Evolutionary conservation across 116 monocot genomes (phyloP), one percentile per base, ranked within the genome.

Genomic region (Dioscorea cayenensis): DNA sequence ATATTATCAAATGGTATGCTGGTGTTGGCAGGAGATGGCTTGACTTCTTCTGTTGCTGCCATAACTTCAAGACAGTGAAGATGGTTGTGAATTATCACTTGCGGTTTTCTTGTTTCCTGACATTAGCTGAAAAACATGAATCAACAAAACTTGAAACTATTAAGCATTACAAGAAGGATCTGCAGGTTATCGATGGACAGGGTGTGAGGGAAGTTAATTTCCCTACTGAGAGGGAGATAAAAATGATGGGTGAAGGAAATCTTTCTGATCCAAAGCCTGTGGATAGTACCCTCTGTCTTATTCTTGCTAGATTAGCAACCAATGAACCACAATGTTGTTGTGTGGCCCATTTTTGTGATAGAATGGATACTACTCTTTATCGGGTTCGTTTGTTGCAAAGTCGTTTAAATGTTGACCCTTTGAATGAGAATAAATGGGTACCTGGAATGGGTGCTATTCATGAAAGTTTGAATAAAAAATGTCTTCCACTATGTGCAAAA

Each of bases 1-100:
- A 86, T 71, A 97, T 97, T 22, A 71, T 97, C 52, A 92, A 93
- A 75, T 97, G 97, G 97, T 97, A 97, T 79, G 82, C 97, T 28
- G 93, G 97, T 17, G 84, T 97, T 5, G 97, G 88, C 10, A 83
- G 66, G 64, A 88, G 84, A 77, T 97, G 92, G 92, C 81, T 97
- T 27, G 83, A 97, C 35, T 97, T 90, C 75, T 97, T 84, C 79
- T 90, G 90, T 23, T 97, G 97, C 61, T 92, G 95, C 64, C 83
- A 79, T 11, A 97, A 97, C 80, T 88, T 97, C 65, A 88, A 78
- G 73, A 78, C 83, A 79, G 85, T 97, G n/a, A 97, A 97, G 71
- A 93, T 79, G 23, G 70, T 96, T 28, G 90, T 97, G 20, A 82
- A 37, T 63, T 97, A 97, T 65, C 97, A 97, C 69, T 74, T 97